Evolutionary conservation across 768 basidiomycete species (phyloP).

Genomic region (Lentinula edodes): DNA sequence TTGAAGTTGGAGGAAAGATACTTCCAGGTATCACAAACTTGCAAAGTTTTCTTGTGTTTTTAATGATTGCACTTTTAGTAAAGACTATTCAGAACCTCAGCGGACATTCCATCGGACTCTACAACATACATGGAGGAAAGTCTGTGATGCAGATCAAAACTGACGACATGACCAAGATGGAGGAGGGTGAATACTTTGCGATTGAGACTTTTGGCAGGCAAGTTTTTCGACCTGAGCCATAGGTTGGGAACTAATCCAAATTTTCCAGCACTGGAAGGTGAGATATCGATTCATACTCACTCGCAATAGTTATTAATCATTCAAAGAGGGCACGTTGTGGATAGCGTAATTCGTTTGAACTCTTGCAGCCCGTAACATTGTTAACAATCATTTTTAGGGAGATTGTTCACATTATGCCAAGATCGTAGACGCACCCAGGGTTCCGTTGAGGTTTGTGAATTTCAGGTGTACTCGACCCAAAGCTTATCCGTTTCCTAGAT

Average conservation of each 20-base stretch:
- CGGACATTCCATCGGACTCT: conserved; percentile 87
- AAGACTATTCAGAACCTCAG: conserved; percentile 92
- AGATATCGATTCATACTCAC: not conserved
- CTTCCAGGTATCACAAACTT: conserved; percentile 53
- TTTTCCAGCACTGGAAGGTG: not conserved
- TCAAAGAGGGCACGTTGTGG: conserved; percentile 82
- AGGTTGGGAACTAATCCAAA: not conserved
- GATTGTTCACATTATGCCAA: conserved; percentile 93
- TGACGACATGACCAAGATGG: conserved; percentile 93
- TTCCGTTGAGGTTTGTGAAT: conserved; percentile 62
- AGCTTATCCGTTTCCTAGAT: conserved; percentile 31
- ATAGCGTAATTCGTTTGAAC: conserved; percentile 46
- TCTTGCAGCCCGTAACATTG: not conserved
- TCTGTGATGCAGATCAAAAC: conserved; percentile 87
- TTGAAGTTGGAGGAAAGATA: conserved; percentile 82
- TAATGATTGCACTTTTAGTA: conserved; percentile 41
- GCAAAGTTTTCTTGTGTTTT: not conserved
- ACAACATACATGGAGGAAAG: conserved; percentile 94
- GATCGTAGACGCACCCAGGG: conserved; percentile 61
- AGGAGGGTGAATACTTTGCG: conserved; percentile 98
- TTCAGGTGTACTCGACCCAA: not conserved
- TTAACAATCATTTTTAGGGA: conserved; percentile 43
- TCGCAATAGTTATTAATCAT: conserved; percentile 27
- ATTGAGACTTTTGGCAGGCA: conserved; percentile 89
- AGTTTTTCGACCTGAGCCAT: not conserved